These are phyloP conservation scores for Pseudopyricularia cyperi DNA, from an alignment of 2,329 filamentous ascomycete species.

Conservation along the genomic window DNA sequence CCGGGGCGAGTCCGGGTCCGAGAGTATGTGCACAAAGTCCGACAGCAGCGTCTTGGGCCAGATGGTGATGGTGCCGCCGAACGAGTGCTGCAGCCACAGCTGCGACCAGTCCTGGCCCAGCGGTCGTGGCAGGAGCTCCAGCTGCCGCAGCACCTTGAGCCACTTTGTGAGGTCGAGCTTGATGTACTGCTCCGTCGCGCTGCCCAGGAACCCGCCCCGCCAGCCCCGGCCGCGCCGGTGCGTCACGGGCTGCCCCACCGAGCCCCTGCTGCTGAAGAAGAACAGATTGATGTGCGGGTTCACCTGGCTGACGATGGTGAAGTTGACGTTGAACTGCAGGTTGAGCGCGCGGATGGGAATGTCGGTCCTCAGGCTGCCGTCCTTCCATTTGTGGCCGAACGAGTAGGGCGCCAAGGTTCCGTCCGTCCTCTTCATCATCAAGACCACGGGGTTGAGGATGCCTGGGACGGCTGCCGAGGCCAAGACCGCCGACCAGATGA, in stretches of 20 bases:
- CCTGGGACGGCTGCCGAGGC: constrained; percentile 93
- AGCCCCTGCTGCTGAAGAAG: constrained; percentile 91
- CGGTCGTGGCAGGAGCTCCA: constrained; percentile 81
- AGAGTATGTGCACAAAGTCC: constrained; percentile 78
- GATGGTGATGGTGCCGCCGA: constrained; percentile 88
- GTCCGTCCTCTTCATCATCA: constrained; percentile 75
- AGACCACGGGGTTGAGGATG: constrained; percentile 86
- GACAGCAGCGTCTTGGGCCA: constrained; percentile 73
- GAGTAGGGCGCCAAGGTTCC: constrained; percentile 78
- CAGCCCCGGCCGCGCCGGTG: constrained; percentile 88
- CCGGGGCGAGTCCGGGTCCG: constrained; percentile 63
- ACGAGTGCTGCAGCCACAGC: constrained; percentile 79
- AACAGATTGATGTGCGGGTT: constrained; percentile 98
- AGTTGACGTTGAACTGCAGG: constrained; percentile 96
- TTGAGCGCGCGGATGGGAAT: constrained; percentile 92
- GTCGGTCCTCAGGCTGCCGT: constrained; percentile 85
- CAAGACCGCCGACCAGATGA: constrained; percentile 94
- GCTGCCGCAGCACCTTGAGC: constrained; percentile 85
- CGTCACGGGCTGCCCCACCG: constrained; percentile 84
- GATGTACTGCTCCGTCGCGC: constrained; percentile 83
- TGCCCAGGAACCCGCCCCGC: constrained; percentile 90
- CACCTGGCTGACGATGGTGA: constrained; percentile 77
- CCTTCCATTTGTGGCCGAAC: constrained; percentile 99
- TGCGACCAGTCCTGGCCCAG: constrained; percentile 94
- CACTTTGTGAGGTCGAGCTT: constrained; percentile 97